Evolutionary conservation across 2,329 filamentous ascomycete genomes (phyloP).

Genomic region (Metarhizium sp.): DNA sequence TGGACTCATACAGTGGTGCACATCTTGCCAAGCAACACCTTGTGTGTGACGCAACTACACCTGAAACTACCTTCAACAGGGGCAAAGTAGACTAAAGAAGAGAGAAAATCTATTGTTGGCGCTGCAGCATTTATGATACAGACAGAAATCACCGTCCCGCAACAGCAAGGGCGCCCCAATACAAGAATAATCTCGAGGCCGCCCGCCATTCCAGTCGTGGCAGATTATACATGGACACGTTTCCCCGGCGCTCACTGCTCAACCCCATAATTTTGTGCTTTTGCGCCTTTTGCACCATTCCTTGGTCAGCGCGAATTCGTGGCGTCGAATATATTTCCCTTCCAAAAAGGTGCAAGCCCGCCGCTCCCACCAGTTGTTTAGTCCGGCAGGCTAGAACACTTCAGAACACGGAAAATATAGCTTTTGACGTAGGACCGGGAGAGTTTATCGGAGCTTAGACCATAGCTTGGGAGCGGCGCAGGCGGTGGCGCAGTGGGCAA

Average conservation of each 20-base stretch:
- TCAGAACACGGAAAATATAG: not conserved
- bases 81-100: not conserved
- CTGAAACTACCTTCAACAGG: not conserved
- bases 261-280: conserved; percentile 4
- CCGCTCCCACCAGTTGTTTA: not conserved
- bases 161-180: not conserved
- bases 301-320: not conserved
- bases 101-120: conserved; percentile 3
- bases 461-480: conserved; percentile 97
- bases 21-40: too few species aligned
- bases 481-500: conserved; percentile 85
- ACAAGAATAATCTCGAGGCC: not conserved
- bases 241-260: not conserved
- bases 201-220: conserved; percentile 7
- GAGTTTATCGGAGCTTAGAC: conserved; percentile 74
- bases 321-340: not conserved
- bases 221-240: conserved; percentile 7
- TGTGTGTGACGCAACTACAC: not conserved
- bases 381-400: not conserved
- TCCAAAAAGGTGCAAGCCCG: not conserved
- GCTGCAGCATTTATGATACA: conserved; percentile 8
- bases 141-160: conserved; percentile 4
- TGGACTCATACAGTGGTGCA: too few species aligned
- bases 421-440: not conserved
- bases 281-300: not conserved